Conservation (phyloP, 345 rosid genomes). For the Populus tremula region DNA sequence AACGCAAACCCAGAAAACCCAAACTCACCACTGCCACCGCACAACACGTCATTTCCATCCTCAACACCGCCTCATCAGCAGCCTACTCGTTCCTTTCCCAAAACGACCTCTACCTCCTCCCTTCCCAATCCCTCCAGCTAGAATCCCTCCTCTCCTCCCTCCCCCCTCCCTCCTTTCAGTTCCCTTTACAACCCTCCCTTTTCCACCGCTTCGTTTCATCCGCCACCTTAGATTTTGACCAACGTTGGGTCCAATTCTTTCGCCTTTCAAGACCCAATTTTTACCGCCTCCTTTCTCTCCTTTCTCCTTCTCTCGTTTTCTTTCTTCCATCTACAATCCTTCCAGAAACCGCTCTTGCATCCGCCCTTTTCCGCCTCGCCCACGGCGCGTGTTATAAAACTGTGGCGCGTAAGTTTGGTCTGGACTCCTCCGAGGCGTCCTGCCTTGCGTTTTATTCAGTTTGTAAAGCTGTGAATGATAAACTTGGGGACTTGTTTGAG, state of each 20-base stretch:
- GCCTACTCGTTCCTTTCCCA: slow-evolving; percentile 45
- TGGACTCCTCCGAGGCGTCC: slow-evolving; percentile 45
- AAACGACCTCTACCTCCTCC: slow-evolving; percentile 47
- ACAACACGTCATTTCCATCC: slow-evolving; percentile 30
- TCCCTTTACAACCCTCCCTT: slow-evolving; percentile 38
- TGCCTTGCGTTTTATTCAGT: slow-evolving; percentile 62
- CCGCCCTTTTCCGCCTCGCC: slow-evolving; percentile 70
- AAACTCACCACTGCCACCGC: neutral
- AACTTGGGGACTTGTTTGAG: slow-evolving; percentile 39
- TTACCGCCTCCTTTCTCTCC: slow-evolving; percentile 39
- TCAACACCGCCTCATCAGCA: slow-evolving; percentile 46
- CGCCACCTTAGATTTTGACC: slow-evolving; percentile 33
- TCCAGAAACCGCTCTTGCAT: slow-evolving; percentile 51
- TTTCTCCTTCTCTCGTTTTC: slow-evolving; percentile 41
- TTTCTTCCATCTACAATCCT: slow-evolving; percentile 36
- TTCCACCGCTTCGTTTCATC: slow-evolving; percentile 46
- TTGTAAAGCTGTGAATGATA: slow-evolving; percentile 52
- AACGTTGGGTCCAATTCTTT: slow-evolving; percentile 59
- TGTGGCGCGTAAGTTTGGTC: slow-evolving; percentile 42
- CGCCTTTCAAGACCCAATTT: slow-evolving; percentile 57
- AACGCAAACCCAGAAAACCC: slow-evolving; percentile 9
- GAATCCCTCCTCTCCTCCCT: slow-evolving; percentile 41
- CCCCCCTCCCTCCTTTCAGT: slow-evolving; percentile 8
- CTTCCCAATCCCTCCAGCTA: slow-evolving; percentile 39
- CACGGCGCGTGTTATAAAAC: slow-evolving; percentile 60